A percentile compares a stretch with the other conserved stretches of the same genome.
phyloP scores from a whole-genome alignment of 805 yeast species.

The Komagataella ulmi region DNA sequence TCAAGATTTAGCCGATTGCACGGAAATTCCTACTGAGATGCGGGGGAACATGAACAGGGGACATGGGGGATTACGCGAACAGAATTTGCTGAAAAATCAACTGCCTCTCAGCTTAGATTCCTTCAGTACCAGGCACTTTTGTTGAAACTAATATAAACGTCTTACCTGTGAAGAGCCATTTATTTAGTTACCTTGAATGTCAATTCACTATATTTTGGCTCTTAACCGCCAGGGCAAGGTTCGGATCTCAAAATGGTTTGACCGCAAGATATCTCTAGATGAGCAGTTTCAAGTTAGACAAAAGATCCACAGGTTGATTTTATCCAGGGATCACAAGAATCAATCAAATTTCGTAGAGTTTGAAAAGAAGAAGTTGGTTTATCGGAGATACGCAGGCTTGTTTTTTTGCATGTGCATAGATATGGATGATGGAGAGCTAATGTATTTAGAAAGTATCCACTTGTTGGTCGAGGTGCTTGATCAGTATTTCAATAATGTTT shows the following conservation, averaged over 20 bases:
- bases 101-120: background rate
- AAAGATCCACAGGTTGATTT: conserved; percentile 68
- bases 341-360: conserved; percentile 36
- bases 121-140: background rate
- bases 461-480: conserved; percentile 83
- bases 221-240: conserved; percentile 92
- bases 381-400: conserved; percentile 84
- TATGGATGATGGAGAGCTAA: conserved; percentile 66
- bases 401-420: conserved; percentile 81
- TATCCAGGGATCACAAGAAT: conserved; percentile 71
- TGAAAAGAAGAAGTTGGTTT: conserved; percentile 57
- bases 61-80: background rate
- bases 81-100: background rate
- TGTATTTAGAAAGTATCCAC: conserved; percentile 74
- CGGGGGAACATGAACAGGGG: background rate
- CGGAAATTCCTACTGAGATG: background rate
- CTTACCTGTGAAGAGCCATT: background rate
- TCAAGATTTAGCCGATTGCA: background rate
- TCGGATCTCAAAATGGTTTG: conserved; percentile 71
- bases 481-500: conserved; percentile 76
- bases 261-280: conserved; percentile 15
- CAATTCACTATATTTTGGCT: conserved; percentile 67
- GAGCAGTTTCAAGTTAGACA: conserved; percentile 34
- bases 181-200: conserved; percentile 29
- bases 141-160: background rate